Base-by-base conservation (phyloP, 2,329 filamentous ascomycete genomes). In the Ceratocystis destructans region DNA sequence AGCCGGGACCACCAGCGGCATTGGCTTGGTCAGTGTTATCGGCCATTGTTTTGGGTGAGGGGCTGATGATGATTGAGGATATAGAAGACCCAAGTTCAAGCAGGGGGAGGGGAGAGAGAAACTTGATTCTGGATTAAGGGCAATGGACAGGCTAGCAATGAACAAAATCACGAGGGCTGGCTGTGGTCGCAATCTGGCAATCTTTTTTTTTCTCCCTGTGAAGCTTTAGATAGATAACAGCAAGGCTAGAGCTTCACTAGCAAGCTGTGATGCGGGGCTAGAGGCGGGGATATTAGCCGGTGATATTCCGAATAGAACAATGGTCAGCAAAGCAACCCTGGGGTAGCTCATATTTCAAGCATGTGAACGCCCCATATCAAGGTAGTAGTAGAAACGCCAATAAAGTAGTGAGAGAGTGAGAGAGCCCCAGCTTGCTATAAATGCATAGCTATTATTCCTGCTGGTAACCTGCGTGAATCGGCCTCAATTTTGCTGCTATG, bases 1-100 rank as follows among this genome's bases (percentile, higher is more conserved):
- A 78, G 61, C 78, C 79, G 48, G 83, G 83, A 65, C 81, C 83
- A 48, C 75, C 75, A 22, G 75, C 71, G 31, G 70, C 76, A 62
- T 79, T 75, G 25, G 72, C 69, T 71, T 72, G 72, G 37, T 74
- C 73, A 33, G 71, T 66, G 17, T 65, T 76, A 61, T 80, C 76
- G 28, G 72, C 72, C 61, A 66, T 66, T 31, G 25, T 64, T 20
- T 66, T 31, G 25, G 28, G 71, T 67, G 57, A 69, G 33, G 3
- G 67, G 69, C 10, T 71, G 70, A 33, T n/a, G 15, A 64, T 22
- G 48, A 8, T 12, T 12, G 46, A 64, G 28, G 22, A 62, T 41
- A 12, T 12, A 12, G 33, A 17, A 12, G 62, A 5, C 72, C 73
- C 46, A 70, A 68, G 41, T 44, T 10, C 15, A n/a, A 41, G 37